Conservation (phyloP, 2,329 filamentous ascomycete species). For the Colletotrichum coccodes region DNA sequence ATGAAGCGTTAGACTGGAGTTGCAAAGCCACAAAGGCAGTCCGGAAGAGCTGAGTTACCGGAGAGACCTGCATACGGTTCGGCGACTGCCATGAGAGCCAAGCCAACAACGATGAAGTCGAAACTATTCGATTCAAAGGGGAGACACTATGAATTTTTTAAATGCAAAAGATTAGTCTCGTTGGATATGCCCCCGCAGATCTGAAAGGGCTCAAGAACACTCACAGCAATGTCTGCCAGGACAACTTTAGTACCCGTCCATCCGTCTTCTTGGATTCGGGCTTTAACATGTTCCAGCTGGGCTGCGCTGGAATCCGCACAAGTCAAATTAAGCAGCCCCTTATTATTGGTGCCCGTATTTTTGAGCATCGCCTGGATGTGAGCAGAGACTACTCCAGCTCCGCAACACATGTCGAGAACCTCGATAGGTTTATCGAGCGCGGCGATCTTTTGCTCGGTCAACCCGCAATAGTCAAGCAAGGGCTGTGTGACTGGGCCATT, state of each 20-base stretch:
- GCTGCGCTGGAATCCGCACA: constrained; percentile 11
- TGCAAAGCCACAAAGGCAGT: too few relatives aligned
- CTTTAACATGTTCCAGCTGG: not conserved
- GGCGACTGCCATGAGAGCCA: constrained; percentile 9
- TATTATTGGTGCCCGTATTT: not conserved
- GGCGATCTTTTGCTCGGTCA: not conserved
- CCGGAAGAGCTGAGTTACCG: not conserved
- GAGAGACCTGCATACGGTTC: constrained; percentile 6
- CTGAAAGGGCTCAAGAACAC: too few relatives aligned
- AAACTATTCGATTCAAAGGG: constrained; percentile 9
- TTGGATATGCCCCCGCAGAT: too few relatives aligned
- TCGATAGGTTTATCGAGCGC: not conserved
- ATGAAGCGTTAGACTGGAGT: too few relatives aligned
- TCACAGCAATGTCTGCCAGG: constrained; percentile 5
- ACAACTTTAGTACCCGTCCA: constrained; percentile 3
- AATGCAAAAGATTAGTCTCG: too few relatives aligned
- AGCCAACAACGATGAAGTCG: constrained; percentile 1
- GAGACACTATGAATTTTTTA: too few relatives aligned
- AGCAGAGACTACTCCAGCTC: constrained; percentile 2
- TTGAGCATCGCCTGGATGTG: not conserved
- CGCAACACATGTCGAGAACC: constrained; percentile 19
- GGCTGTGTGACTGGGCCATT: not conserved
- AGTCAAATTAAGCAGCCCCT: not conserved
- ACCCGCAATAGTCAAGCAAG: not conserved
- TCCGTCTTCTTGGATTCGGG: not conserved